Conservation (phyloP, 495 filamentous ascomycete species). For the Aspergillus steynii region DNA sequence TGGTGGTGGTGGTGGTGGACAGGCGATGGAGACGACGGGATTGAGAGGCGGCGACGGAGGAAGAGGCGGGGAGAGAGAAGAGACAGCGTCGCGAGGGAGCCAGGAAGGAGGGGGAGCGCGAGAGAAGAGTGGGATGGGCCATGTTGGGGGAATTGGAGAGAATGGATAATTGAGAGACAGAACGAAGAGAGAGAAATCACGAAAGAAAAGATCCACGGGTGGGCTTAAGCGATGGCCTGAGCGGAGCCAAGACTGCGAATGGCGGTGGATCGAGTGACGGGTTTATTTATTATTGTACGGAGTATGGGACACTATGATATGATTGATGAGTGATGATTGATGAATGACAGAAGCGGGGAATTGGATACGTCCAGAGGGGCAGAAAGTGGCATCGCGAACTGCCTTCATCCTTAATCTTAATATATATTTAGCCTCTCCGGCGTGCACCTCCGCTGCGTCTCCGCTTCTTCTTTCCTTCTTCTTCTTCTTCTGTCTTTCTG, state of each 20-base stretch:
- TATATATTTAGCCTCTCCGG: background rate
- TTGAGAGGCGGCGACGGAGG: background rate
- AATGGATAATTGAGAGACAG: background rate
- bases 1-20: slow-evolving; percentile 2
- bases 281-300: background rate
- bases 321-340: background rate
- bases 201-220: slow-evolving; percentile 8
- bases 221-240: slow-evolving; percentile 24
- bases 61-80: background rate
- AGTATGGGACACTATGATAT: background rate
- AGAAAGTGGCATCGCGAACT: background rate
- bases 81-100: slow-evolving; percentile 10
- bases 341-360: background rate
- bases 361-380: too few relatives aligned
- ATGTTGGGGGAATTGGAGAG: background rate
- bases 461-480: too few relatives aligned
- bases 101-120: slow-evolving; percentile 6
- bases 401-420: background rate
- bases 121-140: slow-evolving; percentile 3
- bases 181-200: background rate
- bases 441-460: too few relatives aligned
- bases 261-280: background rate
- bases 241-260: slow-evolving; percentile 20
- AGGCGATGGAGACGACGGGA: background rate
- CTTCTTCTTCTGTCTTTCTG: too few relatives aligned